These are phyloP conservation scores for Globisporangium nunn DNA, from an alignment of 352 stramenopile genomes.

Conservation along the genomic window DNA sequence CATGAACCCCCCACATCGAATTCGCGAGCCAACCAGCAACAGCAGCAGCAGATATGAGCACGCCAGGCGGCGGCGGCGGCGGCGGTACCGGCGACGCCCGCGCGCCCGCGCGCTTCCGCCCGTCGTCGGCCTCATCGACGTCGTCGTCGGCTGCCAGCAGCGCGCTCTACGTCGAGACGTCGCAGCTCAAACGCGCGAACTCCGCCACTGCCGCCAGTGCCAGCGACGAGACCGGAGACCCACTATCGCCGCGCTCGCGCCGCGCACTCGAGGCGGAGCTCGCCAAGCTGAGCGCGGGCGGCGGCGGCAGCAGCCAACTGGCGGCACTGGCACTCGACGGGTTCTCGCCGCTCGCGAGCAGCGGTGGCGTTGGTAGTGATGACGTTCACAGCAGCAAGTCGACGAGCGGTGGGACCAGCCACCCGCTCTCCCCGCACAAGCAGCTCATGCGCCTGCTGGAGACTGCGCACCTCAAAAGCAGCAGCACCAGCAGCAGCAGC, in stretches of 20 bases:
- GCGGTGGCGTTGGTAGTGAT: conserved; percentile 20
- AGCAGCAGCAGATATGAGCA: neutral
- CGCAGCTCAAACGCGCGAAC: neutral
- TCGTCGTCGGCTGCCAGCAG: conserved; percentile 3
- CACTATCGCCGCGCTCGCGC: conserved; percentile 40
- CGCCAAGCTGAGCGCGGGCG: conserved; percentile 15
- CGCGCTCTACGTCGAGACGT: conserved; percentile 11
- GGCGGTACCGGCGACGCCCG: neutral
- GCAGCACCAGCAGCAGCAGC: conserved; percentile 6
- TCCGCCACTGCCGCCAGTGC: conserved; percentile 15
- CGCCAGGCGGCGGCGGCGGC: neutral
- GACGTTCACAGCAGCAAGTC: conserved; percentile 10
- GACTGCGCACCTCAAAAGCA: conserved; percentile 15
- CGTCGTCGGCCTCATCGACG: conserved; percentile 4
- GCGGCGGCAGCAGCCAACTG: conserved; percentile 12
- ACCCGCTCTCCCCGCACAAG: conserved; percentile 50
- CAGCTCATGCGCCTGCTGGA: conserved; percentile 56
- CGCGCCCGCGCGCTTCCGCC: conserved; percentile 10
- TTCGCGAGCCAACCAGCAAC: neutral
- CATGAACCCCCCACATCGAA: neutral
- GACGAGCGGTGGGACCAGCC: neutral
- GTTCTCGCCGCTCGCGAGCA: conserved; percentile 23
- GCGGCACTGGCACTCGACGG: conserved; percentile 12
- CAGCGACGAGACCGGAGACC: conserved; percentile 20
- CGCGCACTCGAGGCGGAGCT: conserved; percentile 41